Conservation (phyloP, 345 rosid species). For the Populus nigra region DNA sequence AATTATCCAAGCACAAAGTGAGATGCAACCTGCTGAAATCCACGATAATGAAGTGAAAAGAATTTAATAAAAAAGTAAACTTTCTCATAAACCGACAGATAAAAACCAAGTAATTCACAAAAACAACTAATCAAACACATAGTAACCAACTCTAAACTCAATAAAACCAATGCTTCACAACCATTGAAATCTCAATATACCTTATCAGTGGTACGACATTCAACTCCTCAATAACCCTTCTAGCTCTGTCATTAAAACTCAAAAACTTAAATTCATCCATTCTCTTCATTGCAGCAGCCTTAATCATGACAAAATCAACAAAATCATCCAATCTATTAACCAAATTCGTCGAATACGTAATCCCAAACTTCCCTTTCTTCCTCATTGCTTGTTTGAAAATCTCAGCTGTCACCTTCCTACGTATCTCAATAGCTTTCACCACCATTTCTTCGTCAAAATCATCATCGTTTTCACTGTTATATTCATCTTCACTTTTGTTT, state of each 20-base stretch:
- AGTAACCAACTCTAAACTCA: not conserved
- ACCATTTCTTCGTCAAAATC: conserved; percentile 61
- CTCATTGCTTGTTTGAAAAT: conserved; percentile 58
- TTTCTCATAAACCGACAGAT: not conserved
- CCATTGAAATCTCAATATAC: conserved; percentile 24
- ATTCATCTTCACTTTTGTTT: not conserved
- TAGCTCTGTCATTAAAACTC: conserved; percentile 59
- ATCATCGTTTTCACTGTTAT: conserved; percentile 23
- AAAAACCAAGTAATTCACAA: not conserved
- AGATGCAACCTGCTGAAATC: not conserved
- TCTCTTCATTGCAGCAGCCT: conserved; percentile 74
- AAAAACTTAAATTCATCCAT: conserved; percentile 48
- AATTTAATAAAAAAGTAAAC: too few species aligned
- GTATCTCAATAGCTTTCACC: conserved; percentile 59
- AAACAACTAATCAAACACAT: not conserved
- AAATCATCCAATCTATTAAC: conserved; percentile 49
- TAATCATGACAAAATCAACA: conserved; percentile 70
- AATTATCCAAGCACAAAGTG: not conserved
- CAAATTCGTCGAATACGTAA: conserved; percentile 74
- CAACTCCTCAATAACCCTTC: conserved; percentile 54
- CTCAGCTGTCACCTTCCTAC: conserved; percentile 73
- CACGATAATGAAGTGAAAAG: not conserved
- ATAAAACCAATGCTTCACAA: not conserved
- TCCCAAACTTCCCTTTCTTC: conserved; percentile 76
- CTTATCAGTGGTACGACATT: conserved; percentile 74